Evolutionary conservation across 2,329 filamentous ascomycete genomes (phyloP).

Genomic region (Trichoderma sp.): DNA sequence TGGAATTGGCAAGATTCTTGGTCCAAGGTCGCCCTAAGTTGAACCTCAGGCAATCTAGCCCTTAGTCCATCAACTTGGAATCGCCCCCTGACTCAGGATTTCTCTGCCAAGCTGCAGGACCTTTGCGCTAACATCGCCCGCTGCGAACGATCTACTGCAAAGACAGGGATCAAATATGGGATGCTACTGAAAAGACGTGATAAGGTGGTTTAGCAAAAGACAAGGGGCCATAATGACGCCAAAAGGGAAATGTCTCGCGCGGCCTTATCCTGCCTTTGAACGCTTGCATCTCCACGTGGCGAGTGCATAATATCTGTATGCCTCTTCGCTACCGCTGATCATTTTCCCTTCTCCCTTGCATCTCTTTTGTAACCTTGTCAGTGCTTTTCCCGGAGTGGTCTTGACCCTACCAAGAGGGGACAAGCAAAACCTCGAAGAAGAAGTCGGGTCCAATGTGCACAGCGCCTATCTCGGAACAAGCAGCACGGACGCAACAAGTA

Average conservation of each 20-base stretch:
- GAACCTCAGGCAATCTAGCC: background rate
- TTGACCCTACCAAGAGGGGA: background rate
- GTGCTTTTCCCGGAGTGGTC: background rate
- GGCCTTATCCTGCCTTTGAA: background rate
- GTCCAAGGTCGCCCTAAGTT: background rate
- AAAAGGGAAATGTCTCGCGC: slow-evolving; percentile 6
- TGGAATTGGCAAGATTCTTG: background rate
- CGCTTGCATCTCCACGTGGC: background rate
- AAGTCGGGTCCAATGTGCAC: background rate
- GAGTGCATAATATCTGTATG: slow-evolving; percentile 12
- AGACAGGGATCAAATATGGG: background rate
- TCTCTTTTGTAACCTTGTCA: background rate
- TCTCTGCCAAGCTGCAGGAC: background rate
- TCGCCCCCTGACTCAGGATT: background rate
- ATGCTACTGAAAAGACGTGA: background rate
- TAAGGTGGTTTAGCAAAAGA: background rate
- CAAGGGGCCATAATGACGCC: background rate
- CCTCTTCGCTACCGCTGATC: slow-evolving; percentile 13
- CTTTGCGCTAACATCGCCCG: background rate
- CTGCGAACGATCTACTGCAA: slow-evolving; percentile 6
- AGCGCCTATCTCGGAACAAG: background rate
- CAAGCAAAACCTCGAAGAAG: background rate
- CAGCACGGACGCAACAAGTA: background rate
- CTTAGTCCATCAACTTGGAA: background rate
- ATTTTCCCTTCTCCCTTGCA: slow-evolving; percentile 11